Evolutionary conservation across 2,329 filamentous ascomycete species (phyloP).

Genomic region (Periconia sp.): DNA sequence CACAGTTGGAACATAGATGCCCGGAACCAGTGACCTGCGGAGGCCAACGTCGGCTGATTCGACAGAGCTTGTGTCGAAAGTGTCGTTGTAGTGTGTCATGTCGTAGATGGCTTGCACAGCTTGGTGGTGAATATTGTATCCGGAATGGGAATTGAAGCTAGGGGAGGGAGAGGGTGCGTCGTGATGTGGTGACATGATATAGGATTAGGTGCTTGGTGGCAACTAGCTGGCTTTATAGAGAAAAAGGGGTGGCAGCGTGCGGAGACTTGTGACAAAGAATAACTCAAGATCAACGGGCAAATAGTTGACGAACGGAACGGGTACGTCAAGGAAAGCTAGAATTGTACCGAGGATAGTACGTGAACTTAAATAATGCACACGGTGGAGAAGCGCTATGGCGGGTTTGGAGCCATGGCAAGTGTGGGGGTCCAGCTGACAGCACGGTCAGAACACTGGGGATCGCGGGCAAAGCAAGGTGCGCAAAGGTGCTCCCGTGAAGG

Average conservation of each 20-base stretch:
- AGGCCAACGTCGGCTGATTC: conserved; percentile 42
- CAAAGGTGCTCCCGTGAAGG: conserved; percentile 29
- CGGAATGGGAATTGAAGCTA: conserved; percentile 37
- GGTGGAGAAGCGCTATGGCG: conserved; percentile 26
- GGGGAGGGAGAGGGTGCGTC: conserved; percentile 45
- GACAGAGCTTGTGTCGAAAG: conserved; percentile 46
- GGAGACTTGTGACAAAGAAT: conserved; percentile 42
- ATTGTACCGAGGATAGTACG: conserved; percentile 35
- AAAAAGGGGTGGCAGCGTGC: conserved; percentile 27
- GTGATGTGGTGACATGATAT: conserved; percentile 48
- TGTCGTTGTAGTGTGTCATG: conserved; percentile 42
- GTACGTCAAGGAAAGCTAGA: conserved; percentile 41
- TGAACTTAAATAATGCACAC: conserved; percentile 46
- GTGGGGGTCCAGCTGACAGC: conserved; percentile 50
- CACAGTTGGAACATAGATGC: conserved; percentile 53
- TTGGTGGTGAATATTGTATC: conserved; percentile 32
- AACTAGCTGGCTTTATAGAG: conserved; percentile 33
- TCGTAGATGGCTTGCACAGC: conserved; percentile 43
- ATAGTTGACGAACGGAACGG: conserved; percentile 33
- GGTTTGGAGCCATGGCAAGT: conserved; percentile 25
- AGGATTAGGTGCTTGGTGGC: conserved; percentile 12
- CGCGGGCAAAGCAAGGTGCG: conserved; percentile 35
- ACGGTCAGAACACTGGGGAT: conserved; percentile 36
- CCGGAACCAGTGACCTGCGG: conserved; percentile 44
- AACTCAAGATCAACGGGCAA: conserved; percentile 24